These are phyloP conservation scores for Chytridium lagenaria DNA, from an alignment of 371 early-diverging fungal species.

Conservation along the genomic window DNA sequence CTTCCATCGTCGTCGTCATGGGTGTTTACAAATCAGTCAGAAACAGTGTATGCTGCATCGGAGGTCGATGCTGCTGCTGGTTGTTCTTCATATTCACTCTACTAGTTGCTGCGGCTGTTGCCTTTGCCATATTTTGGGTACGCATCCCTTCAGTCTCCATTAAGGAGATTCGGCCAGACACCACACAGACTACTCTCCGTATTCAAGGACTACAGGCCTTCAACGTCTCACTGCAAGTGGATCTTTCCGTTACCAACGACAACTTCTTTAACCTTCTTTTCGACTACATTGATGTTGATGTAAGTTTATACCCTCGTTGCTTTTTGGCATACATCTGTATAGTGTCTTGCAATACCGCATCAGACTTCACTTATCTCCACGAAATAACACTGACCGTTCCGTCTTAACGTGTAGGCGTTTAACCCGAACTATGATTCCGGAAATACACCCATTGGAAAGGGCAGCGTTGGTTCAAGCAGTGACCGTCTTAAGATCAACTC, in stretches of 20 bases:
- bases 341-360: too few species aligned
- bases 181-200: neutral
- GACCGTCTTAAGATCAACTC: slow-evolving; percentile 4
- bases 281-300: slow-evolving; percentile 7
- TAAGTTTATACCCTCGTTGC: too few species aligned
- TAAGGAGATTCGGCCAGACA: neutral
- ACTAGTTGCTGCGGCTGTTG: neutral
- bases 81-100: neutral
- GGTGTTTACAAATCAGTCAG: too few species aligned
- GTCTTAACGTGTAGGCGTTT: neutral
- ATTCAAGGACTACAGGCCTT: neutral
- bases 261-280: slow-evolving; percentile 17
- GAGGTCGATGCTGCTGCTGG: slow-evolving; percentile 13
- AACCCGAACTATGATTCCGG: neutral
- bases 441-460: neutral
- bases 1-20: too few species aligned
- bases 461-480: neutral
- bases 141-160: slow-evolving; percentile 1
- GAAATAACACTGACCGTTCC: too few species aligned
- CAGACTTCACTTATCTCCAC: too few species aligned
- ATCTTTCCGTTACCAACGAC: neutral
- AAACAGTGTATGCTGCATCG: neutral
- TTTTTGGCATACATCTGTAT: too few species aligned
- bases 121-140: neutral
- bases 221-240: neutral